Conservation (phyloP, 2,329 filamentous ascomycete genomes). For the Metarhizium humberi region DNA sequence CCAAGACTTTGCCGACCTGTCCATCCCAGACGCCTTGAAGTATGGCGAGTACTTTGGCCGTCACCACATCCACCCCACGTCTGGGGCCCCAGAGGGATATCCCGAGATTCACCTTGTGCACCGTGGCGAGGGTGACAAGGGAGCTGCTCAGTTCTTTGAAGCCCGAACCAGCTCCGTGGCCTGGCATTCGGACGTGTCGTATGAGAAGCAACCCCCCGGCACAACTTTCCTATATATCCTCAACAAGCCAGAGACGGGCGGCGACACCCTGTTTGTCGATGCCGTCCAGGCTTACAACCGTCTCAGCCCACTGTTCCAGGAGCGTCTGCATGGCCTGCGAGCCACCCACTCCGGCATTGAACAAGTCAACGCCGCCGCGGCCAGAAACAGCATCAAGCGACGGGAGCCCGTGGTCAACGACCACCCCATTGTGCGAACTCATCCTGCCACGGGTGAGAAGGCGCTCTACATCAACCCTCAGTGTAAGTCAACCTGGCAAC, state of each 20-base stretch:
- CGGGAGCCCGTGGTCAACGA: conserved; percentile 65
- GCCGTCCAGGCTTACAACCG: conserved; percentile 73
- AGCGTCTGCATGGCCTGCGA: conserved; percentile 70
- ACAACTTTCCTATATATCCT: conserved; percentile 85
- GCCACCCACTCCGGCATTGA: conserved; percentile 77
- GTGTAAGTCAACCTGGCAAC: conserved; percentile 41
- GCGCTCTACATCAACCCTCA: conserved; percentile 75
- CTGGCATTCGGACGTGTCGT: conserved; percentile 85
- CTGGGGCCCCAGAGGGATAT: conserved; percentile 62
- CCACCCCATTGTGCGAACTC: conserved; percentile 73
- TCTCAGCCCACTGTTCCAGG: conserved; percentile 68
- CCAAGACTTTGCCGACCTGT: conserved; percentile 62
- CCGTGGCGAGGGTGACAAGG: conserved; percentile 45
- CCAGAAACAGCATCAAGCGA: conserved; percentile 59
- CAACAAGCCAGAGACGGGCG: conserved; percentile 71
- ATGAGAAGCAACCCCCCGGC: conserved; percentile 79
- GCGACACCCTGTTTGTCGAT: conserved; percentile 78
- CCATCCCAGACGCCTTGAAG: conserved; percentile 60
- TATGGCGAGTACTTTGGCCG: conserved; percentile 70
- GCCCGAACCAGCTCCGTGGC: conserved; percentile 70
- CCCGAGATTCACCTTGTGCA: conserved; percentile 75
- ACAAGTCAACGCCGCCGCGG: conserved; percentile 63
- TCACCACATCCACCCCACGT: conserved; percentile 74
- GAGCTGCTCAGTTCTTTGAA: conserved; percentile 49
- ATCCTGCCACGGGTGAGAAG: conserved; percentile 77